Evolutionary conservation across 1,139 yeast genomes (phyloP).

Genomic region (Yueomyces sp.): DNA sequence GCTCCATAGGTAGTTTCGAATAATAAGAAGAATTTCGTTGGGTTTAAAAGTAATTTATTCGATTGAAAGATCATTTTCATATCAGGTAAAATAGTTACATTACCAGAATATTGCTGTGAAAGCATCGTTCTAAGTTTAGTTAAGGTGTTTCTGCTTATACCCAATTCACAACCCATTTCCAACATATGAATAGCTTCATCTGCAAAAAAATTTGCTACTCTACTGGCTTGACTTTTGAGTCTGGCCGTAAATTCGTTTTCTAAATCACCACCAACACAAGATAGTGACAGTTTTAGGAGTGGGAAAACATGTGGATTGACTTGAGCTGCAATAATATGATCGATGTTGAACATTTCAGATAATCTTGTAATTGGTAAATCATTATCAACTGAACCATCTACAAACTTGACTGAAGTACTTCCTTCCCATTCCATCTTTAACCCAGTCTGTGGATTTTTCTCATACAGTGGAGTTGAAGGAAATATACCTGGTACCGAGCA

Average conservation of each 20-base stretch:
- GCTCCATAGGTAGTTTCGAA: conserved; percentile 76
- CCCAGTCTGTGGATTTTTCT: conserved; percentile 65
- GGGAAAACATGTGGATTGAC: conserved; percentile 96
- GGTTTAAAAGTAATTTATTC: conserved; percentile 58
- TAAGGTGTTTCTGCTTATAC: conserved; percentile 59
- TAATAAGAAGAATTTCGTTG: conserved; percentile 60
- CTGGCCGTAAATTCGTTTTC: conserved; percentile 48
- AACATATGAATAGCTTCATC: conserved; percentile 71
- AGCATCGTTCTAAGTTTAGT: conserved; percentile 65
- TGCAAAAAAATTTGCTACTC: conserved; percentile 46
- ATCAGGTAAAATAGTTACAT: conserved; percentile 82
- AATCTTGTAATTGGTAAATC: conserved; percentile 82
- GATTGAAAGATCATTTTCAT: conserved; percentile 44
- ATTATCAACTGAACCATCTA: conserved; percentile 92
- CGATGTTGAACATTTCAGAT: conserved; percentile 93
- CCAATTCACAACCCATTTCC: conserved; percentile 61
- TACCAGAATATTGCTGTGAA: conserved; percentile 84
- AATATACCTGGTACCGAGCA: conserved; percentile 90
- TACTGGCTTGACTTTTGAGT: conserved; percentile 41
- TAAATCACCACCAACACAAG: conserved; percentile 57
- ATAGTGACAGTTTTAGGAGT: conserved; percentile 51
- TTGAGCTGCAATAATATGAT: conserved; percentile 92
- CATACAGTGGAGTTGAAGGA: conserved; percentile 74
- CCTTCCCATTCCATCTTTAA: conserved; percentile 57
- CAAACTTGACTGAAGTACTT: conserved; percentile 58